Evolutionary conservation across 1,284 basidiomycete species (phyloP), one percentile per base, ranked within the genome.

Genomic region (Ganoderma lucidum): DNA sequence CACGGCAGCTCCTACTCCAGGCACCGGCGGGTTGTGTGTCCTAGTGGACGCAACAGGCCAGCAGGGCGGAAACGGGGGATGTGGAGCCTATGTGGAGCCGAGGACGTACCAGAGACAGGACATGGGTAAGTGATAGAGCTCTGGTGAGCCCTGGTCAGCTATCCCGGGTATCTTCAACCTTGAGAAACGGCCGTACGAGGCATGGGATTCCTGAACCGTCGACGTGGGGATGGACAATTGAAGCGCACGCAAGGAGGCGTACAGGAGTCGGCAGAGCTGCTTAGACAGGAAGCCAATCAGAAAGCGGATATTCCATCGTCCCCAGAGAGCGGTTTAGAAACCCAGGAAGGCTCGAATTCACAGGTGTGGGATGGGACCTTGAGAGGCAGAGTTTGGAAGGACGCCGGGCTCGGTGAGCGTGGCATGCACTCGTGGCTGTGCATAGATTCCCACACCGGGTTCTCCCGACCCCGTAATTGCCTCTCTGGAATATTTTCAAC

Each of bases 191-290:
- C 53, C 12, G 53, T 55, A 6, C 14, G 10, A 15, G 23, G 23
- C 53, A 55, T 55, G 53, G 53, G 28, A 55, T 55, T 30, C 51
- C 28, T 55, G 28, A 55, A 55, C 53, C 53, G 15, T 55, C 28
- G 5, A 55, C 53, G 53, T 55, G 53, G 28, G 53, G 53, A 32
- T 17, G 53, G 30, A 15, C 53, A 8, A 55, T 32, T 55, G 53
- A 17, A 30, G 5, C 30, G 53, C 53, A 32, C 17, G 53, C 17
- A 23, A 3, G 9, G 10, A 23, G 48, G n/a, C 48, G n/a, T 8
- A 23, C 9, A 9, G n/a, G 5, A 55, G 28, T 4, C 28, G 28
- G 28, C 12, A 3, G 53, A 30, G 28, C 28, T 55, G 23, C 5
- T 15, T 32, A 28, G 28, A 10, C 9, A 30, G 14, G 14, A 55